phyloP scores from a whole-genome alignment of 345 rosid species.

The Eucalyptus viminalis region DNA sequence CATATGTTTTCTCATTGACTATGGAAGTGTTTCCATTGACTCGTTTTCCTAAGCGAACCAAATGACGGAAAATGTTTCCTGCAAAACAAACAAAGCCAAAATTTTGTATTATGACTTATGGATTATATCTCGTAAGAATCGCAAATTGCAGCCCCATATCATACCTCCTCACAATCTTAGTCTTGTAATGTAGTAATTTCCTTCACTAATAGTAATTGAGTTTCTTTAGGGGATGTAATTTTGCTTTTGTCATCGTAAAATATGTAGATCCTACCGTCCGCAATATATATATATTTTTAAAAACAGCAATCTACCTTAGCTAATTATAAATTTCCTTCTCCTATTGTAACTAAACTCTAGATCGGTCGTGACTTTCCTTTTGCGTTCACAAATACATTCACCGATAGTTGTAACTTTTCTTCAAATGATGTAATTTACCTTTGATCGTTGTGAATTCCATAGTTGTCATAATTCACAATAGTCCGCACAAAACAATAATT shows the following conservation, averaged over 20 bases:
- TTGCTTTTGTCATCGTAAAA: not conserved
- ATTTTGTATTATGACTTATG: not conserved
- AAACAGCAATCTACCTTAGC: not conserved
- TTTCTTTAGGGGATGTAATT: not conserved
- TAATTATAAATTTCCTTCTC: not conserved
- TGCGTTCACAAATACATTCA: not conserved
- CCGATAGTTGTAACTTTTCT: not conserved
- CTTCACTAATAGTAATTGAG: not conserved
- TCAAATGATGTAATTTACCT: not conserved
- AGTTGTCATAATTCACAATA: no score
- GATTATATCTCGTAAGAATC: not conserved
- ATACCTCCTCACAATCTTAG: not conserved
- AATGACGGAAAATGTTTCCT: accelerated
- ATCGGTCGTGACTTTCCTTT: not conserved
- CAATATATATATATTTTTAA: not conserved
- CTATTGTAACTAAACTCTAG: not conserved
- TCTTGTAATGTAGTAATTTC: not conserved
- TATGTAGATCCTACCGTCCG: not conserved
- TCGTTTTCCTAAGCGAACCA: no score
- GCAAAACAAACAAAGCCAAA: not conserved
- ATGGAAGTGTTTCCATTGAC: no score
- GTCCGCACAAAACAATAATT: not conserved
- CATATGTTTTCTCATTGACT: no score
- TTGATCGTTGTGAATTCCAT: accelerated
- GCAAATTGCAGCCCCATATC: not conserved